Evolutionary conservation across 2,329 filamentous ascomycete species (phyloP).

Genomic region (Aspergillus spinulosporus): DNA sequence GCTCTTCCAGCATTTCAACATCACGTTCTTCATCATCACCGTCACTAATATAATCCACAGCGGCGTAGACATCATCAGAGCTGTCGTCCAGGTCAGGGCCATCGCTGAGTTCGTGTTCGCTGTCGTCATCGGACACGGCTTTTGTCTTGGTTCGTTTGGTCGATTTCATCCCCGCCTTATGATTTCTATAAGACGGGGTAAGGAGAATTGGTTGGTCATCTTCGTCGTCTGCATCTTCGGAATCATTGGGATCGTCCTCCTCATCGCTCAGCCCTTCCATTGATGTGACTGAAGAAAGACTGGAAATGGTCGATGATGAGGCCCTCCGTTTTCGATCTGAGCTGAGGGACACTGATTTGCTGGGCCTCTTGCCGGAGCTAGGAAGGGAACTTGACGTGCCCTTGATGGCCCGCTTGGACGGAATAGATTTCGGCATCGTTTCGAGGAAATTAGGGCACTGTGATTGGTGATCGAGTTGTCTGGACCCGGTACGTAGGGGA

Average conservation of each 20-base stretch:
- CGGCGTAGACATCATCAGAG: constrained; percentile 72
- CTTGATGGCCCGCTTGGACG: constrained; percentile 32
- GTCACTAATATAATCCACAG: constrained; percentile 76
- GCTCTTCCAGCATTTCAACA: constrained; percentile 75
- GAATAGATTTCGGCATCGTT: constrained; percentile 30
- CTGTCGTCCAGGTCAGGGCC: constrained; percentile 37
- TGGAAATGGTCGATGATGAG: constrained; percentile 38
- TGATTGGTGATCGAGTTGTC: not conserved
- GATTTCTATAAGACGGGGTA: constrained; percentile 45
- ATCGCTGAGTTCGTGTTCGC: constrained; percentile 32
- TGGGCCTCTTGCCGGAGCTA: constrained; percentile 28
- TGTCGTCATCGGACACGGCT: constrained; percentile 35
- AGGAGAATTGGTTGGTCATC: constrained; percentile 43
- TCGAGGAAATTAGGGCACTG: constrained; percentile 19
- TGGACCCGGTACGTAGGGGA: not conserved
- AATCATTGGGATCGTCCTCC: constrained; percentile 39
- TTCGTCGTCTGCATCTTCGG: constrained; percentile 46
- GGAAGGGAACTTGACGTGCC: constrained; percentile 28
- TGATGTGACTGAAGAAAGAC: constrained; percentile 40
- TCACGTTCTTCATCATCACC: constrained; percentile 78
- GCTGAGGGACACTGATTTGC: constrained; percentile 26
- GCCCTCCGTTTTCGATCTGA: constrained; percentile 38
- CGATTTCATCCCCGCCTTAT: constrained; percentile 44
- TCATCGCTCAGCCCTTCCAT: constrained; percentile 39
- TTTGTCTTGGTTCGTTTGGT: constrained; percentile 37